These are phyloP conservation scores for Stromatinia cepivora DNA, from an alignment of 2,329 filamentous ascomycete species.

Conservation along the genomic window DNA sequence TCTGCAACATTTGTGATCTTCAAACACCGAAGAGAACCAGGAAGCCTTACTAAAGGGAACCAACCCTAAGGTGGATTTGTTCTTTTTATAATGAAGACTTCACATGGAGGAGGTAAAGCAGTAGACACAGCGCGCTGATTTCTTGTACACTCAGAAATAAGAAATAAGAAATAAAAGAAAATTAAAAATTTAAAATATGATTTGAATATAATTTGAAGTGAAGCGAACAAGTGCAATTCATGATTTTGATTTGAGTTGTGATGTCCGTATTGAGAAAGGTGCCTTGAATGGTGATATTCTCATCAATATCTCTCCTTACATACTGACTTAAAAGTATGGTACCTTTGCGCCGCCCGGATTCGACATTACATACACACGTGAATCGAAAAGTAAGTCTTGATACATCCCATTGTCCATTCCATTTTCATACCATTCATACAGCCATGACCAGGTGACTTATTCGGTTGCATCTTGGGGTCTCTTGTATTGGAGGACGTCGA, in stretches of 20 bases:
- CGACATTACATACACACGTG: slow-evolving; percentile 8
- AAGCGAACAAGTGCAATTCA: not conserved
- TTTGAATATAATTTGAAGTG: not conserved
- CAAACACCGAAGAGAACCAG: not conserved
- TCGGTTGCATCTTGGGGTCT: slow-evolving; percentile 3
- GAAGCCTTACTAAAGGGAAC: not conserved
- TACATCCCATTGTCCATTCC: slow-evolving; percentile 12
- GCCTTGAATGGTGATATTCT: not conserved
- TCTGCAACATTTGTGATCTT: not conserved
- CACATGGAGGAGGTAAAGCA: not conserved
- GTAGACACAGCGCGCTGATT: not conserved
- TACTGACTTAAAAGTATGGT: slow-evolving; percentile 7
- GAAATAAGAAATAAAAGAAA: not conserved
- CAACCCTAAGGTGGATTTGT: not conserved
- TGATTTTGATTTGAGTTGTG: not conserved
- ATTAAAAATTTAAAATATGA: not conserved
- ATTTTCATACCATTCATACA: slow-evolving; percentile 14
- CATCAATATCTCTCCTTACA: not conserved
- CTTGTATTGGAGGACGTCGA: slow-evolving; percentile 26
- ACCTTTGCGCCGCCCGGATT: slow-evolving; percentile 10
- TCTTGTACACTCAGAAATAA: not conserved
- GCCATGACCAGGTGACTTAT: slow-evolving; percentile 6
- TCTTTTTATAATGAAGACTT: not conserved
- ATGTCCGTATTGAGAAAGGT: not conserved
- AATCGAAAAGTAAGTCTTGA: slow-evolving; percentile 15